Conservation (phyloP, 495 filamentous ascomycete species). For the Neurospora sp. region DNA sequence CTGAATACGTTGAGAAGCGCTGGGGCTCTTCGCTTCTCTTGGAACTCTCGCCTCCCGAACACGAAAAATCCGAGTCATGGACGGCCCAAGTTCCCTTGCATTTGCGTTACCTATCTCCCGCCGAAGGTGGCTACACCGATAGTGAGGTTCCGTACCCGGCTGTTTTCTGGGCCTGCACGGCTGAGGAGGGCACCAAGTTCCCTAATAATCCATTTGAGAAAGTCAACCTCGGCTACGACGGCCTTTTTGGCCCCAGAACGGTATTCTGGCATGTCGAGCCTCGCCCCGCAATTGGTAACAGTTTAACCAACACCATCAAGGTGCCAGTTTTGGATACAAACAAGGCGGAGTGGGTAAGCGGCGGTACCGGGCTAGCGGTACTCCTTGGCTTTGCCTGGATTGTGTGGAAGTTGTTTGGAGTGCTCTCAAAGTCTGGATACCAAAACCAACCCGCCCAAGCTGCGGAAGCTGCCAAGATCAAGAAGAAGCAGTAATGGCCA, state of each 20-base stretch:
- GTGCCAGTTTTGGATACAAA: slow-evolving; percentile 70
- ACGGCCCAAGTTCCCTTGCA: slow-evolving; percentile 77
- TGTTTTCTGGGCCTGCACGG: slow-evolving; percentile 87
- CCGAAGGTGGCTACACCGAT: slow-evolving; percentile 36
- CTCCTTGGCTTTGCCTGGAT: slow-evolving; percentile 67
- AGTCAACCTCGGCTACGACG: slow-evolving; percentile 75
- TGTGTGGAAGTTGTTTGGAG: slow-evolving; percentile 50
- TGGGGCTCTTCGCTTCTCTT: slow-evolving; percentile 81
- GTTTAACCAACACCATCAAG: slow-evolving; percentile 47
- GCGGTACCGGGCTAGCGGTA: slow-evolving; percentile 61
- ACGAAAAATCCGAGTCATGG: slow-evolving; percentile 36
- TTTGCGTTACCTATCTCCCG: slow-evolving; percentile 67
- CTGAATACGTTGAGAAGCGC: slow-evolving; percentile 60
- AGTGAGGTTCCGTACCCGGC: slow-evolving; percentile 59
- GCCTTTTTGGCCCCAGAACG: slow-evolving; percentile 65
- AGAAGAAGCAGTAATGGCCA: slow-evolving; percentile 29
- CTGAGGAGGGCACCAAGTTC: slow-evolving; percentile 65
- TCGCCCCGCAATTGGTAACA: slow-evolving; percentile 21
- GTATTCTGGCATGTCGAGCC: slow-evolving; percentile 82
- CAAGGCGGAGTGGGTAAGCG: slow-evolving; percentile 49
- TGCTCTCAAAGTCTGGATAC: slow-evolving; percentile 22
- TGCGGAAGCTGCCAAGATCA: slow-evolving; percentile 17
- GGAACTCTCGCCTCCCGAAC: slow-evolving; percentile 51
- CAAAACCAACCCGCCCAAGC: slow-evolving; percentile 6
- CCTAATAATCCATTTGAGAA: slow-evolving; percentile 77